Evolutionary conservation across 106 monocot genomes (phyloP), one percentile per base, ranked within the genome.

Genomic region (Ottelia alismoides): DNA sequence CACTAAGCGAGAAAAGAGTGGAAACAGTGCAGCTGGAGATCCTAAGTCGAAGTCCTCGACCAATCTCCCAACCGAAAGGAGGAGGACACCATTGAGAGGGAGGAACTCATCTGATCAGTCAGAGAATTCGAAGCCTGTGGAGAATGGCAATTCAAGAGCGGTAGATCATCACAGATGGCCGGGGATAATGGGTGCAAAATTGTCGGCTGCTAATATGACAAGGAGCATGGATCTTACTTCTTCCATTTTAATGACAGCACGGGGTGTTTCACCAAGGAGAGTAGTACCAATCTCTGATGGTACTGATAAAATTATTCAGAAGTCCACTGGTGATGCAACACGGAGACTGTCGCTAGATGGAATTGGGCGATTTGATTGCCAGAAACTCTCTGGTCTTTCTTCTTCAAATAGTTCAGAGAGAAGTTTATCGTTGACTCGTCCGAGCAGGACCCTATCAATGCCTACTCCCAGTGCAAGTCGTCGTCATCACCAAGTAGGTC

Each of bases 131-230:
- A 68, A 63, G 24, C 73, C 76, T 45, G 28, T 65, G 17, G 82
- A 78, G 21, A 69, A 62, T 40, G 47, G 71, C 6, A 72, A 82
- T 53, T 57, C 63, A 10, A 83, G 74, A 53, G 64, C 66, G 27
- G 59, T 60, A 23, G 77, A 94, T 32, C 80, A 78, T 20, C 73
- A 76, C 68, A 65, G 74, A n/a, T 77, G 96, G 89, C 82, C 81
- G 20, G 51, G 65, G 1, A 63, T 70, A 32, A 32, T 51, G 20
- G 57, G 71, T 35, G 63, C 67, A 11, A 82, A 64, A 55, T 22
- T 74, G 27, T 59, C 81, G 44, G 28, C 58, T 25, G 25, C 20
- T 28, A 74, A 24, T 79, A 51, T 78, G 61, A 52, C 62, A 2
- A 68, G 53, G 31, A 72, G 79, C 40, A 30, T 79, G 51, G 79